These are phyloP conservation scores for Syncephalastrum racemosum DNA, from an alignment of 371 early-diverging fungal species.

Conservation along the genomic window DNA sequence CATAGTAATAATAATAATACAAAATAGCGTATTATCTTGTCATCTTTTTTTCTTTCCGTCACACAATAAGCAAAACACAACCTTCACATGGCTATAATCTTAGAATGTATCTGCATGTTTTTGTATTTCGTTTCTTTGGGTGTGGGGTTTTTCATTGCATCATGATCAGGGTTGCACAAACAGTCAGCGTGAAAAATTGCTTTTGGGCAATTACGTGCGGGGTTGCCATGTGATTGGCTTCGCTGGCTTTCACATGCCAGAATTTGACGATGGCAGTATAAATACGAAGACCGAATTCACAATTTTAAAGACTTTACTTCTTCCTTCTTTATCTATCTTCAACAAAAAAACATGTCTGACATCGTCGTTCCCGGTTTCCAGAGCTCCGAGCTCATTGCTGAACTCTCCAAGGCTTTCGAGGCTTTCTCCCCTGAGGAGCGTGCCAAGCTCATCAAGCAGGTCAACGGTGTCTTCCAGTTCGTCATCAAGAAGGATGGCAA, in stretches of 20 bases:
- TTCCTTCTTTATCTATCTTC: slow-evolving; percentile 4
- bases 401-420: slow-evolving; percentile 38
- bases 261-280: too few relatives aligned
- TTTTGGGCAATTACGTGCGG: too few relatives aligned
- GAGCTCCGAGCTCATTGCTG: slow-evolving; percentile 43
- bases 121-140: too few relatives aligned
- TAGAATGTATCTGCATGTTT: too few relatives aligned
- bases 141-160: too few relatives aligned
- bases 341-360: slow-evolving; percentile 34
- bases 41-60: slow-evolving; percentile 15
- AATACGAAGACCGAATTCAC: too few relatives aligned
- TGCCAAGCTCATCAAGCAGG: slow-evolving; percentile 45
- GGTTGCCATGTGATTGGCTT: too few relatives aligned
- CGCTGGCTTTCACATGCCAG: too few relatives aligned
- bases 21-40: not conserved
- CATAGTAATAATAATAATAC: slow-evolving; percentile 1
- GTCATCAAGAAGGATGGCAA: slow-evolving; percentile 72
- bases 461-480: slow-evolving; percentile 65
- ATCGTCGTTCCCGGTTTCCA: slow-evolving; percentile 49
- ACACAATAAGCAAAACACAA: slow-evolving; percentile 1
- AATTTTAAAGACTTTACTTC: not conserved
- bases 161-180: too few relatives aligned
- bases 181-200: too few relatives aligned
- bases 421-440: slow-evolving; percentile 31
- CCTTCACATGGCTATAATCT: too few relatives aligned